Conservation (phyloP, 768 basidiomycete species). For the Lactarius indigo region DNA sequence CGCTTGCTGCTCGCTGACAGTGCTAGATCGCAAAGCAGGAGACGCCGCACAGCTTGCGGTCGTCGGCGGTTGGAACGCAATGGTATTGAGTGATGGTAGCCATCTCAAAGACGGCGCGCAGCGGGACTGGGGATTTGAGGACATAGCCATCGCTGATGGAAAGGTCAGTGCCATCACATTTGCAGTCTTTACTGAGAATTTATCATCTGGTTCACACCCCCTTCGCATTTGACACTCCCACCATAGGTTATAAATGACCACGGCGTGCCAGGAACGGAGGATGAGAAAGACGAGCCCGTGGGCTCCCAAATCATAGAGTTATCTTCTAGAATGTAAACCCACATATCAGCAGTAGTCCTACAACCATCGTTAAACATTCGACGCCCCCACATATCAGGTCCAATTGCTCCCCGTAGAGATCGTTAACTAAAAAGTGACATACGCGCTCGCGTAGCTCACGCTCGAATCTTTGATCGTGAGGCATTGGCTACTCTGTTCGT, state of each 20-base stretch:
- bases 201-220: background rate
- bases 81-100: slow-evolving; percentile 48
- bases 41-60: slow-evolving; percentile 21
- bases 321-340: slow-evolving; percentile 18
- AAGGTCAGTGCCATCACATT: slow-evolving; percentile 41
- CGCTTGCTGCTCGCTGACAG: slow-evolving; percentile 74
- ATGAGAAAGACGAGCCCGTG: slow-evolving; percentile 51
- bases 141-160: slow-evolving; percentile 58
- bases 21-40: slow-evolving; percentile 41
- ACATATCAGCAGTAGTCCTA: background rate
- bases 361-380: background rate
- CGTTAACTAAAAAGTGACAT: slow-evolving; percentile 52
- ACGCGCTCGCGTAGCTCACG: slow-evolving; percentile 96
- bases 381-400: background rate
- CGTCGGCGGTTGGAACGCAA: slow-evolving; percentile 46
- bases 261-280: slow-evolving; percentile 66
- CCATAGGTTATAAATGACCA: slow-evolving; percentile 64
- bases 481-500: slow-evolving; percentile 89
- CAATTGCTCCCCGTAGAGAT: background rate
- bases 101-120: slow-evolving; percentile 57
- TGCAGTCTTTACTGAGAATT: background rate
- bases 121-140: slow-evolving; percentile 81
- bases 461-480: slow-evolving; percentile 70
- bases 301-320: slow-evolving; percentile 43
- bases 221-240: background rate